phyloP scores from a whole-genome alignment of 2,329 filamentous ascomycete genomes.

The Talaromyces albobiverticillius region DNA sequence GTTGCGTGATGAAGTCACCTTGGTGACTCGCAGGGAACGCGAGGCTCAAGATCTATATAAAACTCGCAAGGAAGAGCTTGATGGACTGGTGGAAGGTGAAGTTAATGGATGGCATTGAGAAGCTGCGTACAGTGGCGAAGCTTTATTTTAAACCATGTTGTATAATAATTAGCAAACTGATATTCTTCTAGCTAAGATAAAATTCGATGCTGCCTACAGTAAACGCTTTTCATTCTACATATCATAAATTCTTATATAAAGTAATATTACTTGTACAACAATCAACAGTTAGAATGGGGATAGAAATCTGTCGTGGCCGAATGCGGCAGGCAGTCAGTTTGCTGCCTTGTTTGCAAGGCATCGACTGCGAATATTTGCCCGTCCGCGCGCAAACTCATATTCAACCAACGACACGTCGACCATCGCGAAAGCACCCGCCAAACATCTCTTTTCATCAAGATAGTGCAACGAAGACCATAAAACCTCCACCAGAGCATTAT shows the following conservation, averaged over 20 bases:
- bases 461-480: background rate
- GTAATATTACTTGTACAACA: too few relatives aligned
- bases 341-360: constrained; percentile 7
- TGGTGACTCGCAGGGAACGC: constrained; percentile 75
- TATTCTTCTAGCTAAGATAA: background rate
- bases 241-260: background rate
- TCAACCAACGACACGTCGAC: background rate
- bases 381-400: constrained; percentile 5
- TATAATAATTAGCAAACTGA: constrained; percentile 2
- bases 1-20: constrained; percentile 77
- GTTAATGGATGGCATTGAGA: constrained; percentile 40
- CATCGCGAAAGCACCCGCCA: background rate
- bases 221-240: too few relatives aligned
- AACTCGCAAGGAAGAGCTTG: constrained; percentile 72
- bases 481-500: background rate
- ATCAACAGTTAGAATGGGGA: too few relatives aligned
- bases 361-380: background rate
- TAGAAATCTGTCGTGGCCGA: too few relatives aligned
- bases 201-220: background rate
- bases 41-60: constrained; percentile 89
- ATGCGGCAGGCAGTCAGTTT: background rate
- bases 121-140: background rate
- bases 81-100: constrained; percentile 47
- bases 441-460: background rate
- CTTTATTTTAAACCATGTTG: constrained; percentile 2